Evolutionary conservation across 352 stramenopile genomes (phyloP).

Genomic region (Phytophthora chlamydospora): DNA sequence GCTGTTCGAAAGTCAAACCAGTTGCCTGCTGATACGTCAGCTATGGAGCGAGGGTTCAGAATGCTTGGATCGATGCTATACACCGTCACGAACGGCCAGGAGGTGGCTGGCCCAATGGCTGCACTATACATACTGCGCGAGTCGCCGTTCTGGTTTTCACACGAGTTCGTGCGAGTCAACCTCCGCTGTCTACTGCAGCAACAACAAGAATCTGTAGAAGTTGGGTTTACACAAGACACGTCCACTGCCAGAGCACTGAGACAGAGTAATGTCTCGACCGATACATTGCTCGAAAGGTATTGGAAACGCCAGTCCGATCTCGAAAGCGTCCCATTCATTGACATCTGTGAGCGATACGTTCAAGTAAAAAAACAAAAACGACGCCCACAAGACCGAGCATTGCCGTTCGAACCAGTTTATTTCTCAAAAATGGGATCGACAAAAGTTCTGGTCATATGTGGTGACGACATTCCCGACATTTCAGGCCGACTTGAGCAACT

Average conservation of each 20-base stretch:
- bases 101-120: no score
- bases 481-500: no score
- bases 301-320: not conserved
- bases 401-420: not conserved
- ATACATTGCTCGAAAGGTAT: slow-evolving; percentile 14
- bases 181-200: not conserved
- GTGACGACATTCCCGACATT: not conserved
- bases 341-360: slow-evolving; percentile 8
- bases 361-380: not conserved
- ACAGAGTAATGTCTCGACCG: not conserved
- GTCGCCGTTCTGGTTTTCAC: no score
- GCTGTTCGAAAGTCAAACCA: no score
- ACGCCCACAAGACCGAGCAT: not conserved
- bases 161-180: slow-evolving; percentile 8
- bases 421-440: not conserved
- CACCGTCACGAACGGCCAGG: no score
- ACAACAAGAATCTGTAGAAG: not conserved
- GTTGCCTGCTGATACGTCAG: no score
- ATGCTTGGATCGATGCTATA: no score
- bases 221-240: not conserved
- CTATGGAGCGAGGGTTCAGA: no score
- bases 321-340: slow-evolving; percentile 2
- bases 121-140: no score
- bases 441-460: slow-evolving; percentile 6
- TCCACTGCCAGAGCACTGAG: no score